A percentile compares a stretch with the other conserved stretches of the same genome.
Evolutionary conservation across 768 basidiomycete species (phyloP).

Genomic region (Boletus rex-veris): DNA sequence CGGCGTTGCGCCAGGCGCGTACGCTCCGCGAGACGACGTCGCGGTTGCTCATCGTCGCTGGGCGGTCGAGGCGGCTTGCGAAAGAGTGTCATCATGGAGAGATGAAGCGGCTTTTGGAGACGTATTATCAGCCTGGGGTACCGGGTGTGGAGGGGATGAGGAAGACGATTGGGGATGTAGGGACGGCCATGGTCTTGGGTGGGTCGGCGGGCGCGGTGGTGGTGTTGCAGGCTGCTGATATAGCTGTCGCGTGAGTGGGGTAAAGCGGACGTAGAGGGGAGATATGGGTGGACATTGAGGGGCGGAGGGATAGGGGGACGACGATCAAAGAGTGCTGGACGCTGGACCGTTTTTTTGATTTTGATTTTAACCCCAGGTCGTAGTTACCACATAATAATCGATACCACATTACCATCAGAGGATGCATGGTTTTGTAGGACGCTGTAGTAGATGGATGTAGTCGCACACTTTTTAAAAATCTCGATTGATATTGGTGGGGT

Average conservation of each 20-base stretch:
- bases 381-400: too few relatives aligned
- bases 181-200: slow-evolving; percentile 69
- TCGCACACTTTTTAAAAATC: too few relatives aligned
- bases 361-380: too few relatives aligned
- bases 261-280: too few relatives aligned
- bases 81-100: slow-evolving; percentile 72
- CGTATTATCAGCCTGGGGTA: slow-evolving; percentile 18
- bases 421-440: too few relatives aligned
- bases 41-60: slow-evolving; percentile 61
- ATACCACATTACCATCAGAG: too few relatives aligned
- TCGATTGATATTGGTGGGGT: too few relatives aligned
- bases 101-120: slow-evolving; percentile 57
- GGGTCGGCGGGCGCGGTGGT: slow-evolving; percentile 54
- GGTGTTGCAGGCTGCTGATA: slow-evolving; percentile 62
- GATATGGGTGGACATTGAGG: too few relatives aligned
- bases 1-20: slow-evolving; percentile 44
- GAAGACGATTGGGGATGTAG: slow-evolving; percentile 86
- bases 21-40: slow-evolving; percentile 26
- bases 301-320: too few relatives aligned
- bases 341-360: too few relatives aligned
- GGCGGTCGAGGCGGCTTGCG: slow-evolving; percentile 72
- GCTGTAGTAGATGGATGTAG: too few relatives aligned
- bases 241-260: background rate
- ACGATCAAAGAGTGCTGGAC: too few relatives aligned
- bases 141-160: slow-evolving; percentile 38